A percentile compares a stretch with the other conserved stretches of the same genome.
Conservation (phyloP, 75 land plant species). For the Ceratopteris richardii region DNA sequence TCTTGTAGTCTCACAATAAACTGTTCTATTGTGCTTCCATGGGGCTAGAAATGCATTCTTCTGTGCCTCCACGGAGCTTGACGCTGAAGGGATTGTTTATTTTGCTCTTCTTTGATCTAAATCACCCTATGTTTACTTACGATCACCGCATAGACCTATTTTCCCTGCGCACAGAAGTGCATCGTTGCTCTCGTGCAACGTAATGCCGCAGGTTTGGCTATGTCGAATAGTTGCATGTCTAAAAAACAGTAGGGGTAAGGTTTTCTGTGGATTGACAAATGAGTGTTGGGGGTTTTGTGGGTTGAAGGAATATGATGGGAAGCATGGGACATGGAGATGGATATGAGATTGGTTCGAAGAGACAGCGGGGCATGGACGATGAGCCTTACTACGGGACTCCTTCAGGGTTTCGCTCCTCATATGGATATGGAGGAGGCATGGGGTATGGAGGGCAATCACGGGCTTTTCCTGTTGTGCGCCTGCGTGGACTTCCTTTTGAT, state of each 20-base stretch:
- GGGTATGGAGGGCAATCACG: slow-evolving; percentile 20
- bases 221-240: neutral
- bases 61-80: neutral
- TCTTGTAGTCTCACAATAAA: neutral
- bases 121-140: too few relatives aligned
- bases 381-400: slow-evolving; percentile 53
- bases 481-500: slow-evolving; percentile 85
- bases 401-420: slow-evolving; percentile 21
- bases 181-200: too few relatives aligned
- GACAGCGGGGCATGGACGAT: slow-evolving; percentile 61
- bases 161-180: neutral
- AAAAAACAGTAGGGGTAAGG: neutral
- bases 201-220: slow-evolving; percentile 1
- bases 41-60: too few relatives aligned
- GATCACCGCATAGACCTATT: neutral
- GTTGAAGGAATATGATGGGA: slow-evolving; percentile 45
- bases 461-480: slow-evolving; percentile 68
- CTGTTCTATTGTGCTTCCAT: too few relatives aligned
- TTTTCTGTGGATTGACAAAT: slow-evolving; percentile 5
- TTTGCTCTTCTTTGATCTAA: too few relatives aligned
- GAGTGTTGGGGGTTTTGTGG: slow-evolving; percentile 34
- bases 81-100: neutral
- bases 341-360: slow-evolving; percentile 88
- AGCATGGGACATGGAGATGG: slow-evolving; percentile 78
- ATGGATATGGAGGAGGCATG: slow-evolving; percentile 25